A percentile compares a stretch with the other conserved stretches of the same genome.
phyloP scores from a whole-genome alignment of 2,329 filamentous ascomycete genomes.

The Trichoderma pleuroti region DNA sequence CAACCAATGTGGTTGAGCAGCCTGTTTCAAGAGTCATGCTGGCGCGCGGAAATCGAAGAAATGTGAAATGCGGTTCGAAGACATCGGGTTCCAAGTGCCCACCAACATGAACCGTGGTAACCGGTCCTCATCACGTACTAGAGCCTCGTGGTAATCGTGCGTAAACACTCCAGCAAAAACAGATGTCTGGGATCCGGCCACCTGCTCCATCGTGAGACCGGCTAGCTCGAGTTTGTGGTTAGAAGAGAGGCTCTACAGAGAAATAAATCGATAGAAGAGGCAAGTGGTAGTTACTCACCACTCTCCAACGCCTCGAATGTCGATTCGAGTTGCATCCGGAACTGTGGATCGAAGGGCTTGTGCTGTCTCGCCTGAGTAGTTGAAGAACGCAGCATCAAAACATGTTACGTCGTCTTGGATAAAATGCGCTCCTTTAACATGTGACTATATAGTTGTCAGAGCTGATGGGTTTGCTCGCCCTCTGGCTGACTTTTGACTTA shows the following conservation, averaged over 20 bases:
- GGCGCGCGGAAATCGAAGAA: conserved; percentile 12
- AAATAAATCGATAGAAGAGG: background rate
- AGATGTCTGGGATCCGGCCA: background rate
- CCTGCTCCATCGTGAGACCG: background rate
- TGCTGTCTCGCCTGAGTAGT: background rate
- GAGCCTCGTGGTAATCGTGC: background rate
- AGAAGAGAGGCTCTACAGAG: background rate
- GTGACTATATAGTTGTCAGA: background rate
- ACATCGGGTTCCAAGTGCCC: background rate
- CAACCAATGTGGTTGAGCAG: conserved; percentile 6
- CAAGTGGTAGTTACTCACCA: background rate
- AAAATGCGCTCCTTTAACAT: conserved; percentile 25
- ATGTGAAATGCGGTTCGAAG: conserved; percentile 15
- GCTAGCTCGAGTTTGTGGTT: background rate
- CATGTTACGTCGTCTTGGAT: background rate
- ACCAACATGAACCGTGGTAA: background rate
- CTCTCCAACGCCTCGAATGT: conserved; percentile 2
- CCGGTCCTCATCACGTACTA: background rate
- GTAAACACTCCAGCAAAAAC: background rate
- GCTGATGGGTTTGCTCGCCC: background rate
- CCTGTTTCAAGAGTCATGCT: conserved; percentile 14
- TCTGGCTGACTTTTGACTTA: background rate
- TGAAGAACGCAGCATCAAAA: conserved; percentile 17
- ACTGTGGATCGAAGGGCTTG: conserved; percentile 10
- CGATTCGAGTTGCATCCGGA: background rate